These are phyloP conservation scores for Penicillium canescens DNA, from an alignment of 495 filamentous ascomycete species.

Conservation along the genomic window DNA sequence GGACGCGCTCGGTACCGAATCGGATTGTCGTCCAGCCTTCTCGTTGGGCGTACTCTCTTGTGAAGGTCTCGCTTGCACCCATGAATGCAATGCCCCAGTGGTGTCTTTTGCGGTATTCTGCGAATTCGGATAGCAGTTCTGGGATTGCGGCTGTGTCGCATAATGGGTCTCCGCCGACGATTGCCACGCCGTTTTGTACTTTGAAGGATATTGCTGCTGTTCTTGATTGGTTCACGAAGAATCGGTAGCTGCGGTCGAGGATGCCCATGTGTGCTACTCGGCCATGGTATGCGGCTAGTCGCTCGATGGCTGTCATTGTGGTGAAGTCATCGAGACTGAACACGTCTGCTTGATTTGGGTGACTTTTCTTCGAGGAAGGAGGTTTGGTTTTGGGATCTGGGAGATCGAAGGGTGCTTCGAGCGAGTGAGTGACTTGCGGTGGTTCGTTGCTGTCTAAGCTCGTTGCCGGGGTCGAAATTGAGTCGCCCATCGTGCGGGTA, in stretches of 20 bases:
- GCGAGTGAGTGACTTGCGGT: neutral
- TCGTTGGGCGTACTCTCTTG: constrained; percentile 21
- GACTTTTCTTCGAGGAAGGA: neutral
- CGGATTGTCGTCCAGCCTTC: constrained; percentile 38
- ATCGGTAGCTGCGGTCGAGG: constrained; percentile 42
- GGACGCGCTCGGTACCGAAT: constrained; percentile 41
- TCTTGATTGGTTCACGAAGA: constrained; percentile 37
- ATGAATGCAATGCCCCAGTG: constrained; percentile 38
- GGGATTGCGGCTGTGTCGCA: constrained; percentile 24
- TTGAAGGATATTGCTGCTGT: constrained; percentile 44
- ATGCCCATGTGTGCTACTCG: constrained; percentile 47
- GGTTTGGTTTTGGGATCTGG: neutral
- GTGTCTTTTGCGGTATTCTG: constrained; percentile 26
- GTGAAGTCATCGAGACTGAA: constrained; percentile 31
- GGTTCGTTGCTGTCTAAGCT: constrained; percentile 13
- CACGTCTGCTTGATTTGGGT: constrained; percentile 11
- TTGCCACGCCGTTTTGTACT: constrained; percentile 33
- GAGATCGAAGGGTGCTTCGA: neutral
- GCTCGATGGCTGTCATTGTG: constrained; percentile 29
- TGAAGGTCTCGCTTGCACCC: constrained; percentile 34
- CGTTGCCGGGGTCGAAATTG: constrained; percentile 14
- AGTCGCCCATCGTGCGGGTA: constrained; percentile 11
- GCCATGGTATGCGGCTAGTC: constrained; percentile 33
- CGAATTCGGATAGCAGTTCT: constrained; percentile 36
- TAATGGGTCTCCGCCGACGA: constrained; percentile 44